phyloP scores from a whole-genome alignment of 768 basidiomycete species.

The Mycena venus region DNA sequence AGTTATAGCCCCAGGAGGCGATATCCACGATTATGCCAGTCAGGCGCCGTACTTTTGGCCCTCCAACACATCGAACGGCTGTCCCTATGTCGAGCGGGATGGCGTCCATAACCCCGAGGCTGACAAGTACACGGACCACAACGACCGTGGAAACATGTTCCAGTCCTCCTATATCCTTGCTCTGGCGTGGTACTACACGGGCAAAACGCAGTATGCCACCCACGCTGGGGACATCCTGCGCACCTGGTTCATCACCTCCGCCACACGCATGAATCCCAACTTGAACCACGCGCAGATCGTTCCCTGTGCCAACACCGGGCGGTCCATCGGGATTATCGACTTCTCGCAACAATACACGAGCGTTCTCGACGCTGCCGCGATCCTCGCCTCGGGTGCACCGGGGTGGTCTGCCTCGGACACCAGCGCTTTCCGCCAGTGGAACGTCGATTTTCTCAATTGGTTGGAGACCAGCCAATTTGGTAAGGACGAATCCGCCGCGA shows the following conservation, averaged over 20 bases:
- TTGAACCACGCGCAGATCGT: conserved; percentile 53
- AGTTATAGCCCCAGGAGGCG: not conserved
- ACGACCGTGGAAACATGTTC: conserved; percentile 51
- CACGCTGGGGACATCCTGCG: conserved; percentile 48
- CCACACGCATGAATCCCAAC: conserved; percentile 58
- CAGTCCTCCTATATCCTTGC: conserved; percentile 55
- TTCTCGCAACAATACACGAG: conserved; percentile 25
- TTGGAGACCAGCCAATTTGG: conserved; percentile 26
- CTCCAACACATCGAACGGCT: conserved; percentile 45
- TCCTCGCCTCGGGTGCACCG: conserved; percentile 26
- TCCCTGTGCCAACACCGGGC: conserved; percentile 23
- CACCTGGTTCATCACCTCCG: conserved; percentile 56
- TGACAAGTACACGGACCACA: conserved; percentile 35
- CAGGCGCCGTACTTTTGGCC: conserved; percentile 27
- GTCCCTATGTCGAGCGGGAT: conserved; percentile 53
- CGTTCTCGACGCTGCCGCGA: conserved; percentile 27
- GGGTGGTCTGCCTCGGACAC: conserved; percentile 19
- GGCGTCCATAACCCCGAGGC: conserved; percentile 40
- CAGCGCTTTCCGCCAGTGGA: conserved; percentile 22
- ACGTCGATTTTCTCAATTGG: conserved; percentile 24
- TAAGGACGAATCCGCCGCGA: conserved; percentile 10
- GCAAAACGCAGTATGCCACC: conserved; percentile 46
- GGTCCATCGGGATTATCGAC: conserved; percentile 27
- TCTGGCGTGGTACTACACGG: conserved; percentile 54
- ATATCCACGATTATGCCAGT: conserved; percentile 27